Evolutionary conservation across 257 asterid species (phyloP).

Genomic region (Catharanthus roseus): DNA sequence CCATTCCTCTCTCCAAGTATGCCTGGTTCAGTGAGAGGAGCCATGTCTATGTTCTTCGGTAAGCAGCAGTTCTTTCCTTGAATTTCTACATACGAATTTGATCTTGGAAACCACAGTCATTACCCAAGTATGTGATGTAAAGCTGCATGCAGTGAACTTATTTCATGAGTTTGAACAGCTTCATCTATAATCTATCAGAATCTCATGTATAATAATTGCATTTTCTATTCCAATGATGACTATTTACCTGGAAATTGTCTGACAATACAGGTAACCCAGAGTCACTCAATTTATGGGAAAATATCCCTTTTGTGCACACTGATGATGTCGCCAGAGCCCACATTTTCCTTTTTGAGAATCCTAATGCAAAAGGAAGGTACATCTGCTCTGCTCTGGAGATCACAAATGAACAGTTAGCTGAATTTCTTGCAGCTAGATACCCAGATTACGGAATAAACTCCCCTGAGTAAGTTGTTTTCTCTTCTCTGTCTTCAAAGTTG

Average conservation of each 20-base stretch:
- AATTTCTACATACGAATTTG: too few relatives aligned
- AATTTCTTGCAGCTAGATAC: constrained; percentile 32
- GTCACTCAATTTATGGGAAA: background rate
- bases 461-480: constrained; percentile 32
- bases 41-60: constrained; percentile 42
- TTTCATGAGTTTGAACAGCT: too few relatives aligned
- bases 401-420: constrained; percentile 24
- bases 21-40: constrained; percentile 34
- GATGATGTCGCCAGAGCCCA: constrained; percentile 59
- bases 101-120: background rate
- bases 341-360: constrained; percentile 41
- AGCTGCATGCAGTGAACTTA: too few relatives aligned
- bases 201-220: too few relatives aligned
- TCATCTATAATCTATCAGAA: too few relatives aligned
- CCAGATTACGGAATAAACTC: constrained; percentile 39
- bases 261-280: too few relatives aligned
- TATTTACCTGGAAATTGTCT: too few relatives aligned
- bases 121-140: too few relatives aligned
- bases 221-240: too few relatives aligned
- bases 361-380: constrained; percentile 46
- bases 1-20: constrained; percentile 47
- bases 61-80: background rate
- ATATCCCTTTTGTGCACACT: constrained; percentile 33
- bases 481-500: background rate
- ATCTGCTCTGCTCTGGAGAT: constrained; percentile 31